Evolutionary conservation across 495 filamentous ascomycete species (phyloP).

Genomic region (Podospora tetraspora): DNA sequence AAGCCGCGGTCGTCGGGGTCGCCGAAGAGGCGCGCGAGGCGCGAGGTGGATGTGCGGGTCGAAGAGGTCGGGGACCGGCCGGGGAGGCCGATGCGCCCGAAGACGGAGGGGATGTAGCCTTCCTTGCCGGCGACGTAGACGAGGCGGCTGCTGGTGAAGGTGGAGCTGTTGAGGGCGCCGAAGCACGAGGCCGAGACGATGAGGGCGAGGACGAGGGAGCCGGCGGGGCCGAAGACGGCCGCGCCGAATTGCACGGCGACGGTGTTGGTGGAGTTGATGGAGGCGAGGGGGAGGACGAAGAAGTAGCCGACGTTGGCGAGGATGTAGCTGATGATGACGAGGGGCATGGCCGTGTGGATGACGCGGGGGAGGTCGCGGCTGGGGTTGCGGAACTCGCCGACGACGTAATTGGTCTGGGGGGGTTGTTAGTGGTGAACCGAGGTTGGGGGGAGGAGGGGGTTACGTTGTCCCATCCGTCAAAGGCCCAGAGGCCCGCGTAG

Average conservation of each 20-base stretch:
- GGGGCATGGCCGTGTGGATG: slow-evolving; percentile 93
- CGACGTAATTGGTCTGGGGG: slow-evolving; percentile 86
- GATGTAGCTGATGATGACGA: slow-evolving; percentile 86
- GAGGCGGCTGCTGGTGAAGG: slow-evolving; percentile 86
- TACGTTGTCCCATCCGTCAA: slow-evolving; percentile 98
- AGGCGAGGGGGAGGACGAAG: slow-evolving; percentile 77
- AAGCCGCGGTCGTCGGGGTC: slow-evolving; percentile 53
- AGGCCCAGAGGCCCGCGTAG: slow-evolving; percentile 96
- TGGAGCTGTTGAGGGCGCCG: slow-evolving; percentile 88
- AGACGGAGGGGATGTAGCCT: slow-evolving; percentile 80
- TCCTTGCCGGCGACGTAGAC: slow-evolving; percentile 94
- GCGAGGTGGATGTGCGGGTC: slow-evolving; percentile 50
- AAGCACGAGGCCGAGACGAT: slow-evolving; percentile 85
- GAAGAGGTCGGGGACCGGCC: slow-evolving; percentile 40
- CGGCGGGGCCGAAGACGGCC: slow-evolving; percentile 80
- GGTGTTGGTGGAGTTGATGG: slow-evolving; percentile 81
- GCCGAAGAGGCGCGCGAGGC: slow-evolving; percentile 54
- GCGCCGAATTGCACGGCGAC: slow-evolving; percentile 90
- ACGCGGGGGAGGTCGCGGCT: slow-evolving; percentile 85
- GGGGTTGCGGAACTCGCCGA: slow-evolving; percentile 91
- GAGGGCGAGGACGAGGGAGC: slow-evolving; percentile 79
- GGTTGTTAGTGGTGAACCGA: slow-evolving; percentile 10
- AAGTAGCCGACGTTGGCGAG: slow-evolving; percentile 91
- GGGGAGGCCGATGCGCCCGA: slow-evolving; percentile 74
- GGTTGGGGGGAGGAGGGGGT: slow-evolving; percentile 29